Evolutionary conservation across 2,329 filamentous ascomycete species (phyloP).

Genomic region (Fusarium nurragi): DNA sequence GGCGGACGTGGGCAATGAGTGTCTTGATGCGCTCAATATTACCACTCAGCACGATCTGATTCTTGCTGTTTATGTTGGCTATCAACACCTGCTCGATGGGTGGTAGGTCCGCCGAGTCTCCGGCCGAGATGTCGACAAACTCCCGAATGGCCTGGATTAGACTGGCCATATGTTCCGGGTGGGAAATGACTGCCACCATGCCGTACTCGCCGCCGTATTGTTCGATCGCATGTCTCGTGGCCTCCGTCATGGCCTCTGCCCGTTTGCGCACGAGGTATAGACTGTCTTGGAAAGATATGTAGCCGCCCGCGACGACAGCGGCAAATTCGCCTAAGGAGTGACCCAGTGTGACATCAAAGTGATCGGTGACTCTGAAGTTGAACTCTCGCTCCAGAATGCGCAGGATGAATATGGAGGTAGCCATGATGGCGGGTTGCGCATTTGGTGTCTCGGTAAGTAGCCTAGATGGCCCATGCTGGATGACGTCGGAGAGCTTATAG

Average conservation of each 20-base stretch:
- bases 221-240: constrained; percentile 72
- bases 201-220: constrained; percentile 83
- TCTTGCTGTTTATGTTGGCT: constrained; percentile 94
- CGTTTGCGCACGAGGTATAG: constrained; percentile 79
- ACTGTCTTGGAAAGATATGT: constrained; percentile 80
- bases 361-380: constrained; percentile 74
- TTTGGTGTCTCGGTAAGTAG: constrained; percentile 83
- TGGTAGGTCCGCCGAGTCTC: constrained; percentile 73
- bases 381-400: constrained; percentile 88
- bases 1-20: constrained; percentile 83
- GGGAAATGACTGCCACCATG: constrained; percentile 93
- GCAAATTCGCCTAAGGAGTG: constrained; percentile 95
- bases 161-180: constrained; percentile 75
- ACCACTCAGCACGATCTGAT: constrained; percentile 93
- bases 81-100: constrained; percentile 88
- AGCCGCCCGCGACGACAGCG: constrained; percentile 84
- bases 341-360: constrained; percentile 84
- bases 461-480: constrained; percentile 81
- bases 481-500: constrained; percentile 78
- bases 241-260: constrained; percentile 84
- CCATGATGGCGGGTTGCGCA: constrained; percentile 96
- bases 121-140: constrained; percentile 77
- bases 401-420: constrained; percentile 88
- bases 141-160: constrained; percentile 80
- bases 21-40: constrained; percentile 84